Conservation (phyloP, 2,329 filamentous ascomycete species). For the Dothideomycetidae sp. region DNA sequence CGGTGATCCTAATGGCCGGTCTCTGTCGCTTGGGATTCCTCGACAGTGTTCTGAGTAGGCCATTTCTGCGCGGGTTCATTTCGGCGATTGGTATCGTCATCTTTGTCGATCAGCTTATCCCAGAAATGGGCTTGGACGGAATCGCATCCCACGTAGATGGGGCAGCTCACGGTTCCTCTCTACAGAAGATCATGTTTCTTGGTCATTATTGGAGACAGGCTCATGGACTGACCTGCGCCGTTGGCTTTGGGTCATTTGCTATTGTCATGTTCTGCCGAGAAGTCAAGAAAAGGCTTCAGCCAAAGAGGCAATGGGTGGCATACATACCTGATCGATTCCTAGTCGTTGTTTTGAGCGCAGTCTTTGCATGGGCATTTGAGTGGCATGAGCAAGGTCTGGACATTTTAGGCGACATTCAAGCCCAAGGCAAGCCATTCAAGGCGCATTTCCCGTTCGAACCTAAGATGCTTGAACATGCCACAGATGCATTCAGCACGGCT, state of each 20-base stretch:
- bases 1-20: constrained; percentile 77
- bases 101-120: constrained; percentile 83
- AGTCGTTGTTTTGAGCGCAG: constrained; percentile 71
- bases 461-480: constrained; percentile 65
- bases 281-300: constrained; percentile 66
- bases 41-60: constrained; percentile 83
- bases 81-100: constrained; percentile 95
- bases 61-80: constrained; percentile 90
- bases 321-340: constrained; percentile 86
- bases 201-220: constrained; percentile 48
- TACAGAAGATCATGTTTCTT: constrained; percentile 76
- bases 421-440: constrained; percentile 56
- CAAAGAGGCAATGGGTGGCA: constrained; percentile 63
- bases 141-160: constrained; percentile 46
- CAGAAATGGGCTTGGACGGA: constrained; percentile 64
- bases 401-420: constrained; percentile 68
- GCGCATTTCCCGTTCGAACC: constrained; percentile 77
- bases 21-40: constrained; percentile 77
- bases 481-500: constrained; percentile 74
- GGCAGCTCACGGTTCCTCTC: constrained; percentile 70
- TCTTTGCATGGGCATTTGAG: constrained; percentile 59
- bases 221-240: constrained; percentile 60
- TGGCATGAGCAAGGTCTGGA: constrained; percentile 74
- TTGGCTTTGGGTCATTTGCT: constrained; percentile 66
- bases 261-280: constrained; percentile 75